These are phyloP conservation scores for Elymus sibiricus DNA, from an alignment of 176 grass and related monocot genomes.

Conservation along the genomic window DNA sequence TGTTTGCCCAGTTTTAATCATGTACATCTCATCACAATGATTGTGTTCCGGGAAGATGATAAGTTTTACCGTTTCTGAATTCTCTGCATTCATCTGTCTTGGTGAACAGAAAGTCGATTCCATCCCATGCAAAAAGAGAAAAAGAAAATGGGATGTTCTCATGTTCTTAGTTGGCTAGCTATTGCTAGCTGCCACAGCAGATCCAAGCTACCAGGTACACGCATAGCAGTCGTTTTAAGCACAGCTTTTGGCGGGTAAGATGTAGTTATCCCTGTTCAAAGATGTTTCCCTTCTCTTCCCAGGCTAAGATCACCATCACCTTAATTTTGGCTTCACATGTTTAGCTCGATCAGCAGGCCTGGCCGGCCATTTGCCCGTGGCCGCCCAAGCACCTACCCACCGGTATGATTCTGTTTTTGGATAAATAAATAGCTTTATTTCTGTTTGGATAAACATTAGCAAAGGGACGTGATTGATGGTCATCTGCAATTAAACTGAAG, in stretches of 20 bases:
- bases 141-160: background rate
- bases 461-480: background rate
- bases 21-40: too few species aligned
- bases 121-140: too few species aligned
- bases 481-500: constrained; percentile 3
- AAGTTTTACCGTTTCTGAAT: too few species aligned
- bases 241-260: constrained; percentile 12
- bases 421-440: background rate
- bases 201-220: background rate
- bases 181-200: background rate
- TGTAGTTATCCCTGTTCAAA: background rate
- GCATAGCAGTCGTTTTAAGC: constrained; percentile 10
- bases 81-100: too few species aligned
- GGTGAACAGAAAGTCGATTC: too few species aligned
- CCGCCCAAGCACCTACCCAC: constrained; percentile 28
- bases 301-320: constrained; percentile 16
- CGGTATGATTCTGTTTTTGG: background rate
- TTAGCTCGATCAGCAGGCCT: constrained; percentile 4
- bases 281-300: background rate
- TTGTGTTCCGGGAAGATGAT: too few species aligned
- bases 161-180: background rate
- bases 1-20: too few species aligned
- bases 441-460: constrained; percentile 13
- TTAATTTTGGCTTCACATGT: constrained; percentile 14
- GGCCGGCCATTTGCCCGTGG: constrained; percentile 16